phyloP scores from a whole-genome alignment of 805 yeast genomes.

The Blastobotrys terrestris region DNA sequence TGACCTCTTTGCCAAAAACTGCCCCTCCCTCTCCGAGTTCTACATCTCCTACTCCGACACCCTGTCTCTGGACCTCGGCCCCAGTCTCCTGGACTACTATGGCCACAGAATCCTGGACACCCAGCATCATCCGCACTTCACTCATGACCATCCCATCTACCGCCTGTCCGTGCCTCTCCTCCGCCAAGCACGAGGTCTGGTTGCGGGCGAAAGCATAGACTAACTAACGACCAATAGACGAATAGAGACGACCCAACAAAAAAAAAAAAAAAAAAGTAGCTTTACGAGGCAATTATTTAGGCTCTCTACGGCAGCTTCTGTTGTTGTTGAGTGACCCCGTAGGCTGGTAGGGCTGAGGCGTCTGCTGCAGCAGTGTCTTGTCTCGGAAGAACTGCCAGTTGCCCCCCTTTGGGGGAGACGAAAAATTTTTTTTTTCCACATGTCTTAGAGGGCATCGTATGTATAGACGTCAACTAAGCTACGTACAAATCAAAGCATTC shows the following conservation, averaged over 20 bases:
- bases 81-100: neutral
- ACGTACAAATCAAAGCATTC: too few relatives aligned
- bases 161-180: neutral
- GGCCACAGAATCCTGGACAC: neutral
- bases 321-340: too few relatives aligned
- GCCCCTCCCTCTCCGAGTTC: neutral
- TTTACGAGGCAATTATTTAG: neutral
- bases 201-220: neutral
- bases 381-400: too few relatives aligned
- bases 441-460: too few relatives aligned
- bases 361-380: too few relatives aligned
- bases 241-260: too few relatives aligned
- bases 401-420: too few relatives aligned
- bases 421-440: too few relatives aligned
- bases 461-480: too few relatives aligned
- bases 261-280: neutral
- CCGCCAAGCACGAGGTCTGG: neutral
- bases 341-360: too few relatives aligned
- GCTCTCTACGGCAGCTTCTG: too few relatives aligned
- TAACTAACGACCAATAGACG: neutral
- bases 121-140: neutral
- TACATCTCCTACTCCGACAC: neutral
- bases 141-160: neutral
- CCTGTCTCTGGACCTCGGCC: neutral
- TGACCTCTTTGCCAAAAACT: neutral